Conservation (phyloP, 2,329 filamentous ascomycete genomes). For the Pyrenophora graminea region DNA sequence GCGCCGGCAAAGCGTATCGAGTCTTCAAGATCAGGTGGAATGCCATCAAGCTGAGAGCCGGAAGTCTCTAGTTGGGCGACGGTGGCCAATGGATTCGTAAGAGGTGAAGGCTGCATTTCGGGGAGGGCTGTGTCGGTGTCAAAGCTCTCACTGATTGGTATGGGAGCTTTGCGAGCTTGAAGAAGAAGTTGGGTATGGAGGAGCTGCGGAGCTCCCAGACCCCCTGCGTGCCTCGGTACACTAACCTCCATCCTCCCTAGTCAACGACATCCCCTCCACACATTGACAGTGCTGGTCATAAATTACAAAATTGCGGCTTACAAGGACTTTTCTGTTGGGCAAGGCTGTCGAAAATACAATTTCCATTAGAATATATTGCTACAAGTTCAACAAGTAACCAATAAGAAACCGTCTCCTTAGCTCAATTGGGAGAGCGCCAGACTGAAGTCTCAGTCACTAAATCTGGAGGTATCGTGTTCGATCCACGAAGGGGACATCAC, state of each 20-base stretch:
- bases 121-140: background rate
- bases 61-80: constrained; percentile 68
- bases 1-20: constrained; percentile 72
- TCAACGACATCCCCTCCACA: background rate
- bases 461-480: constrained; percentile 37
- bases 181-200: constrained; percentile 8
- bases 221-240: constrained; percentile 1
- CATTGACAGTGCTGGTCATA: background rate
- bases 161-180: constrained; percentile 2
- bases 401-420: constrained; percentile 33
- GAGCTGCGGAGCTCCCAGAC: constrained; percentile 8
- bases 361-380: too few species aligned
- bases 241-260: constrained; percentile 10
- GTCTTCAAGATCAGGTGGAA: constrained; percentile 72
- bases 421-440: constrained; percentile 41
- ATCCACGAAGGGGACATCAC: constrained; percentile 27
- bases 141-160: background rate
- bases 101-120: constrained; percentile 38
- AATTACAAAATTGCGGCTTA: background rate
- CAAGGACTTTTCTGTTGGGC: background rate
- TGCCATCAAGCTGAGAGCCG: constrained; percentile 58
- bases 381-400: background rate
- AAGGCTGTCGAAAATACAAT: too few species aligned
- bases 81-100: constrained; percentile 74
- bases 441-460: constrained; percentile 38